Base-by-base conservation (phyloP, 2,329 filamentous ascomycete species). In the Thielaviopsis populi region DNA sequence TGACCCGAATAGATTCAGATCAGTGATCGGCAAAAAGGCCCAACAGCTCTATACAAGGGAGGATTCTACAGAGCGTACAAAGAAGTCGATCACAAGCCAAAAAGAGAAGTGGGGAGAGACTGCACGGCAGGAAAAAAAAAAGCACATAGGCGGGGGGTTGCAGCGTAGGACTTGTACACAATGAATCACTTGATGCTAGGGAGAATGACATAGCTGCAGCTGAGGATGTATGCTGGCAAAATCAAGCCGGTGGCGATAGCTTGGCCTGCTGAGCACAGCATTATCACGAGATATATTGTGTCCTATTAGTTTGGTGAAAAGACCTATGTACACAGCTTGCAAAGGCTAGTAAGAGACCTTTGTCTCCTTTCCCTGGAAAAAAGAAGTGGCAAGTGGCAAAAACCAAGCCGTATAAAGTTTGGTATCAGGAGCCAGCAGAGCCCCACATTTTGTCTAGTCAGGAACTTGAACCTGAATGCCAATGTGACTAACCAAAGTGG, bases 351-450 rank as follows among this genome's bases (percentile, higher is more conserved):
- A 37, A 30, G 30, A 30, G 53, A 33, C 27, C 46, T 37, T 27
- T 50, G 19, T 33, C 27, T 30, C n/a, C 27, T 33, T 56, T n/a
- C 17, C 3, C 10, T 19, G n/a, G 6, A 22, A n/a, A 13, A 30
- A 37, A 37, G n/a, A n/a, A 56, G 53, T 56, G 27, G 53, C 53
- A 56, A n/a, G n/a, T n/a, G n/a, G n/a, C n/a, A n/a, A n/a, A 56
- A 56, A 19, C 19, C 11, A 15, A 19, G 22, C 10, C 46, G 24
- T 24, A 27, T 50, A 50, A 50, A 24, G 22, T 27, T 27, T 22
- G 46, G 19, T 15, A 50, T 50, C n/a, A 48, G 43, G 43, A n/a
- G 19, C 43, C 43, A 48, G 7, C 19, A 50, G 19, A 11, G 46
- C 5, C 19, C 22, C 46, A 50, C 46, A 27, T 24, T 17, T 50